Evolutionary conservation across 805 yeast species (phyloP).

Genomic region (Yarrowia keelungensis): DNA sequence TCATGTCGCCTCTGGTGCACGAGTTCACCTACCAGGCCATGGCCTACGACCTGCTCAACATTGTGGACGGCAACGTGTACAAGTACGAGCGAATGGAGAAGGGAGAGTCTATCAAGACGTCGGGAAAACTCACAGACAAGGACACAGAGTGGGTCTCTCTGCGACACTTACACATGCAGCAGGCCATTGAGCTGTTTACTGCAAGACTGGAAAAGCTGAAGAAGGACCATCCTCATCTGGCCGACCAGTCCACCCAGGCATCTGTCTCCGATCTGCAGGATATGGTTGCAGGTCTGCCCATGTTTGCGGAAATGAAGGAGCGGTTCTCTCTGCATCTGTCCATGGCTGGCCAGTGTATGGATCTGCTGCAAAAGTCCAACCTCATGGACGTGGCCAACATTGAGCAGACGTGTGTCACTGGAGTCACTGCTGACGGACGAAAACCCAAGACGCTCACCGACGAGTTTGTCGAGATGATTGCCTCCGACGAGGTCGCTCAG

Average conservation of each 20-base stretch:
- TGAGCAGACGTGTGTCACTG: constrained; percentile 83
- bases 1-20: constrained; percentile 82
- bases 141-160: constrained; percentile 77
- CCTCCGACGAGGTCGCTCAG: constrained; percentile 51
- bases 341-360: constrained; percentile 66
- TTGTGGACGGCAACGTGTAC: constrained; percentile 58
- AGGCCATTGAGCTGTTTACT: constrained; percentile 68
- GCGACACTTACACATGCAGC: constrained; percentile 77
- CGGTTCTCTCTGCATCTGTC: constrained; percentile 50
- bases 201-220: constrained; percentile 68
- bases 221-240: constrained; percentile 75
- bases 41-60: constrained; percentile 75
- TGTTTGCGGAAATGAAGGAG: constrained; percentile 50
- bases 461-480: constrained; percentile 62
- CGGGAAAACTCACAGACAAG: constrained; percentile 64
- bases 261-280: constrained; percentile 74
- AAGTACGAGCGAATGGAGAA: constrained; percentile 55
- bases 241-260: constrained; percentile 68
- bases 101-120: constrained; percentile 39
- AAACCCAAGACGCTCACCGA: constrained; percentile 64
- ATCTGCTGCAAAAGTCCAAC: constrained; percentile 61
- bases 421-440: constrained; percentile 71
- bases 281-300: constrained; percentile 59
- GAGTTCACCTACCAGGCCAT: constrained; percentile 92
- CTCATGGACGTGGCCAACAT: constrained; percentile 79